These are phyloP conservation scores for Senecio squalidus DNA, from an alignment of 140 eudicot species.

Conservation along the genomic window DNA sequence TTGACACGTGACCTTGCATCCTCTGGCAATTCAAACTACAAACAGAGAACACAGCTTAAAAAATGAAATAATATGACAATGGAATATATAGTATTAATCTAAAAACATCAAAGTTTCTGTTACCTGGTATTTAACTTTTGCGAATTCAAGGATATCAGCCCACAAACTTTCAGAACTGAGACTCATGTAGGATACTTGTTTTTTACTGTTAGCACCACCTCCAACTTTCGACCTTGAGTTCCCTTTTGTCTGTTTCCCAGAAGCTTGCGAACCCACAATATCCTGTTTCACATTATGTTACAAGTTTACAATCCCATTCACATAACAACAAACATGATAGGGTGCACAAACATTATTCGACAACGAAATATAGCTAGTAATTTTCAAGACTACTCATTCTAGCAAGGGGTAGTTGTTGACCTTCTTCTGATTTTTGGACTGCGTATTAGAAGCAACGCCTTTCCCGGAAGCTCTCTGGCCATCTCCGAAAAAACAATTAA, in stretches of 20 bases:
- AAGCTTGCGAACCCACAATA: slow-evolving; percentile 38
- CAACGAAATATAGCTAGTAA: too few species aligned
- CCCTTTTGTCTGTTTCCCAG: slow-evolving; percentile 53
- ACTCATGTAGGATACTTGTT: slow-evolving; percentile 40
- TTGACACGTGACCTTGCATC: slow-evolving; percentile 71
- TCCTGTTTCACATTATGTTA: slow-evolving; percentile 41
- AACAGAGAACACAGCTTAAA: slow-evolving; percentile 2
- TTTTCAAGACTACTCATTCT: too few species aligned
- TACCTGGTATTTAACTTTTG: slow-evolving; percentile 91
- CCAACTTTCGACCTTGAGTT: slow-evolving; percentile 50
- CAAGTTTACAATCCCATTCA: neutral
- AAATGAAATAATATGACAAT: neutral
- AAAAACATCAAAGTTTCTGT: neutral
- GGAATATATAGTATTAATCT: neutral
- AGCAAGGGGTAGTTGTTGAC: too few species aligned
- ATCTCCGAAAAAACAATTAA: slow-evolving; percentile 84
- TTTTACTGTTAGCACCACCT: slow-evolving; percentile 36
- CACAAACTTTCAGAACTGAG: slow-evolving; percentile 73
- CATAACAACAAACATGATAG: neutral
- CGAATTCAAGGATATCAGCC: slow-evolving; percentile 74
- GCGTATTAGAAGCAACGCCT: slow-evolving; percentile 33
- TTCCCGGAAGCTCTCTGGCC: slow-evolving; percentile 47
- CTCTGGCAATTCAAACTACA: slow-evolving; percentile 89
- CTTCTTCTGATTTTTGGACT: slow-evolving; percentile 62
- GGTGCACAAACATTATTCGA: too few species aligned